Evolutionary conservation across 306 rosid species (phyloP), one percentile per base, ranked within the genome.

Genomic region (Ochetophila trinervis): DNA sequence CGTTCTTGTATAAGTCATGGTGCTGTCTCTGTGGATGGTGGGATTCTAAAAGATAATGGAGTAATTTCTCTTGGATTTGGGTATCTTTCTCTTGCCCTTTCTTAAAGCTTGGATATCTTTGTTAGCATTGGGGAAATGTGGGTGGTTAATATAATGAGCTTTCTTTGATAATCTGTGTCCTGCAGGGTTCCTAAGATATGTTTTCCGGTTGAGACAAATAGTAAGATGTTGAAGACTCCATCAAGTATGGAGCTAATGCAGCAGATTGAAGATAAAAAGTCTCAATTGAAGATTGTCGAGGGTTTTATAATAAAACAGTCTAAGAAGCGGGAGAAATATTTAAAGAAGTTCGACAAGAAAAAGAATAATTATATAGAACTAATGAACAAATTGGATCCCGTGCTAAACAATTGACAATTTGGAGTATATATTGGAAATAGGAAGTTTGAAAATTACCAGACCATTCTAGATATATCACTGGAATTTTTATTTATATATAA

Each of bases 1-100:
- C 82, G 72, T 53, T 48, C 45, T 16, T 82, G 80, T 67, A 63
- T 82, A 55, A 70, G 70, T 49, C 78, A 84, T 59, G 94, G 83
- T n/a, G 91, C 91, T 19, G 80, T 87, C 27, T 87, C 95, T 20
- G 58, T 85, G 22, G 95, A 85, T 72, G 90, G 91, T 22, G 86
- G 91, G 35, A 83, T 87, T 57, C 23, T 85, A 16, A 76, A 76
- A 61, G 85, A 80, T 32, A 72, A 49, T 52, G 85, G 87, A 73
- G 13, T 67, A 5, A 23, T 76, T 48, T 78, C 87, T 66, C 73
- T 80, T 53, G 91, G 91, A 62, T 51, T 18, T 24, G 77, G 91
- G 95, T 87, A 67, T 36, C 24, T 67, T 1, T 45, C 30, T 24
- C 35, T 15, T 23, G 17, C 8, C 30, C 36, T 42, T 51, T 49